These are phyloP conservation scores for Hygrophorus russula DNA, from an alignment of 768 basidiomycete species.

Conservation along the genomic window DNA sequence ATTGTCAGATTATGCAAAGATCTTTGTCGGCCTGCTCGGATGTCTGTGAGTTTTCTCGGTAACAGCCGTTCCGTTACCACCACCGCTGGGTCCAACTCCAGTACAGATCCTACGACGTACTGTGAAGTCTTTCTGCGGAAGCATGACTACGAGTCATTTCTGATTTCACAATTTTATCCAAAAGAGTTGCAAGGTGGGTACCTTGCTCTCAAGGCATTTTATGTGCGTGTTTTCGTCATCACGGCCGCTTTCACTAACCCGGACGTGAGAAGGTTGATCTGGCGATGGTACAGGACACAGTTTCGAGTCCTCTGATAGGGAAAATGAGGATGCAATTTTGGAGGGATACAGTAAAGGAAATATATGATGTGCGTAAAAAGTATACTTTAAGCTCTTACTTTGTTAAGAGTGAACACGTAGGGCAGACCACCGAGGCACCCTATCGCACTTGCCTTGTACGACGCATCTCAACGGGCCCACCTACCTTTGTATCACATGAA, in stretches of 20 bases:
- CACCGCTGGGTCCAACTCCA: too few species aligned
- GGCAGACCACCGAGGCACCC: slow-evolving; percentile 72
- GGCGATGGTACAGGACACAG: slow-evolving; percentile 64
- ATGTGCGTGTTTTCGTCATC: slow-evolving; percentile 39
- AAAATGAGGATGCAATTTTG: slow-evolving; percentile 83
- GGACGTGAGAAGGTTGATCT: slow-evolving; percentile 51
- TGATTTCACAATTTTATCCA: slow-evolving; percentile 66
- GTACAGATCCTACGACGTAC: slow-evolving; percentile 40
- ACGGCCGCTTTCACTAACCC: neutral
- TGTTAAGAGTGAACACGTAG: slow-evolving; percentile 27
- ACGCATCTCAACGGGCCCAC: slow-evolving; percentile 36
- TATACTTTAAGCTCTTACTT: neutral
- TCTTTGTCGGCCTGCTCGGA: too few species aligned
- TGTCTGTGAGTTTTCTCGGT: too few species aligned
- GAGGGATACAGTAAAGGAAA: slow-evolving; percentile 65
- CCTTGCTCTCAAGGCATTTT: slow-evolving; percentile 75
- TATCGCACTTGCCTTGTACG: slow-evolving; percentile 61
- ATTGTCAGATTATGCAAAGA: too few species aligned
- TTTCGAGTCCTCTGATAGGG: slow-evolving; percentile 66
- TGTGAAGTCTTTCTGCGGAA: slow-evolving; percentile 64
- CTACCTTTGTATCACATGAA: slow-evolving; percentile 69
- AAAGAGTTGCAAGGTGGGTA: slow-evolving; percentile 50
- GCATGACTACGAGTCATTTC: slow-evolving; percentile 75
- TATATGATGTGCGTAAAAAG: slow-evolving; percentile 43
- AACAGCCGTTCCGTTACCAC: too few species aligned